Evolutionary conservation across 2,329 filamentous ascomycete genomes (phyloP).

Genomic region (Nothophoma quercina): DNA sequence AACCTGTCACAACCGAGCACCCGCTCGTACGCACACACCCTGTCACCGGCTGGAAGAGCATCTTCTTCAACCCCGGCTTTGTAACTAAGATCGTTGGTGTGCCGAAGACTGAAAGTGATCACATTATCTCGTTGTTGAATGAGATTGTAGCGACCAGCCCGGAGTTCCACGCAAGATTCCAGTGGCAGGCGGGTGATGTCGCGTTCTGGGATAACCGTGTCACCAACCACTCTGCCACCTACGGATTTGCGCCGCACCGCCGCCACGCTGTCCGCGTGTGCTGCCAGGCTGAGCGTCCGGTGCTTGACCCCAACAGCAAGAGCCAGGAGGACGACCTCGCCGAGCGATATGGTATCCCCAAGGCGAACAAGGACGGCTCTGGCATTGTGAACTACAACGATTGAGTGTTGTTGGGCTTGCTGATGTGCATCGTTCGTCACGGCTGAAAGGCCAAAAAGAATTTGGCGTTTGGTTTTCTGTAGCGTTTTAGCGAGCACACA

Average conservation of each 20-base stretch:
- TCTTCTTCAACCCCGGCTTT: constrained; percentile 68
- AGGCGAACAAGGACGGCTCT: constrained; percentile 64
- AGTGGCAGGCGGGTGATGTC: constrained; percentile 70
- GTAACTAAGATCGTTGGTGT: constrained; percentile 66
- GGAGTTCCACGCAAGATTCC: constrained; percentile 73
- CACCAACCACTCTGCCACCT: constrained; percentile 63
- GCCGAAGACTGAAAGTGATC: constrained; percentile 63
- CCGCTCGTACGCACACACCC: constrained; percentile 67
- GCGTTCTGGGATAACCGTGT: constrained; percentile 73
- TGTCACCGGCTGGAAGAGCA: constrained; percentile 67
- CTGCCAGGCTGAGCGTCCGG: constrained; percentile 57
- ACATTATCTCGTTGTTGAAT: constrained; percentile 61
- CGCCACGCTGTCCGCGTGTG: constrained; percentile 63
- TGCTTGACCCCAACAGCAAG: constrained; percentile 54
- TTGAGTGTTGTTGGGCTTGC: constrained; percentile 14
- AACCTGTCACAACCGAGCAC: constrained; percentile 63
- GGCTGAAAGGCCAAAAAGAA: neutral
- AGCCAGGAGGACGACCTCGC: constrained; percentile 64
- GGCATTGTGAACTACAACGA: constrained; percentile 67
- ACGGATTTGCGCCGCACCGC: constrained; percentile 65
- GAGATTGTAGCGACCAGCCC: constrained; percentile 66
- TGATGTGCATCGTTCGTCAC: neutral
- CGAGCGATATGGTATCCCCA: constrained; percentile 57
- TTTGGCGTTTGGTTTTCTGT: neutral
- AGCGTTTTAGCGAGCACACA: constrained; percentile 17